A percentile compares a stretch with the other conserved stretches of the same genome.
Evolutionary conservation across 805 yeast species (phyloP).

Genomic region (Tetrapisispora fleetii): DNA sequence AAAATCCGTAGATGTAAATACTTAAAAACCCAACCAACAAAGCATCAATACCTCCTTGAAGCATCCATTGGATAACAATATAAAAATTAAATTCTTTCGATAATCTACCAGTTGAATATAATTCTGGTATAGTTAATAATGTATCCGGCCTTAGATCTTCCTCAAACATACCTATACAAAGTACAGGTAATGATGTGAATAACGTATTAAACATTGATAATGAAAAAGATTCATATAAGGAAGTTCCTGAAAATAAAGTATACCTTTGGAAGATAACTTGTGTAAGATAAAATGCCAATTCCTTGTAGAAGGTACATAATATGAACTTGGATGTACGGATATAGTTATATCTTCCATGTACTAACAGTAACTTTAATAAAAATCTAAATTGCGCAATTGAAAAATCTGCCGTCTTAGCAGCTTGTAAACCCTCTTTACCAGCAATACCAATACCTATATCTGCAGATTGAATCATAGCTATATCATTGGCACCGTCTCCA

Average conservation of each 20-base stretch:
- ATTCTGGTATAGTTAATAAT: conserved; percentile 81
- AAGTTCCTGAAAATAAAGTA: conserved; percentile 85
- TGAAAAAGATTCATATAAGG: conserved; percentile 92
- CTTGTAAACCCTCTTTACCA: conserved; percentile 94
- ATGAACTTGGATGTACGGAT: conserved; percentile 87
- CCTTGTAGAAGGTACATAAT: conserved; percentile 90
- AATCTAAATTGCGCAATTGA: conserved; percentile 91
- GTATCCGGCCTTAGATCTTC: conserved; percentile 85
- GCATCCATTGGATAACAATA: conserved; percentile 69
- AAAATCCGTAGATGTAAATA: conserved; percentile 60
- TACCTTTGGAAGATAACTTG: conserved; percentile 82
- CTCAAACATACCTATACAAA: conserved; percentile 92
- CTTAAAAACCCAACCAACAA: conserved; percentile 59
- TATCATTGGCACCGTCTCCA: conserved; percentile 99
- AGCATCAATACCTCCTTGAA: conserved; percentile 64
- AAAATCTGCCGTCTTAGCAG: conserved; percentile 90
- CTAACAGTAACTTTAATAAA: conserved; percentile 70
- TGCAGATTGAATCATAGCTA: conserved; percentile 98
- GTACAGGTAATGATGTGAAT: conserved; percentile 85
- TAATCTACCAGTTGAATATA: conserved; percentile 67
- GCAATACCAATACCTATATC: conserved; percentile 97
- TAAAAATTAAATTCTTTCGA: conserved; percentile 64
- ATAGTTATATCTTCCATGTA: conserved; percentile 94
- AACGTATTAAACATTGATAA: conserved; percentile 93
- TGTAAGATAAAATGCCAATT: conserved; percentile 76